Evolutionary conservation across 768 basidiomycete species (phyloP).

Genomic region (Tylopilus intermedius): DNA sequence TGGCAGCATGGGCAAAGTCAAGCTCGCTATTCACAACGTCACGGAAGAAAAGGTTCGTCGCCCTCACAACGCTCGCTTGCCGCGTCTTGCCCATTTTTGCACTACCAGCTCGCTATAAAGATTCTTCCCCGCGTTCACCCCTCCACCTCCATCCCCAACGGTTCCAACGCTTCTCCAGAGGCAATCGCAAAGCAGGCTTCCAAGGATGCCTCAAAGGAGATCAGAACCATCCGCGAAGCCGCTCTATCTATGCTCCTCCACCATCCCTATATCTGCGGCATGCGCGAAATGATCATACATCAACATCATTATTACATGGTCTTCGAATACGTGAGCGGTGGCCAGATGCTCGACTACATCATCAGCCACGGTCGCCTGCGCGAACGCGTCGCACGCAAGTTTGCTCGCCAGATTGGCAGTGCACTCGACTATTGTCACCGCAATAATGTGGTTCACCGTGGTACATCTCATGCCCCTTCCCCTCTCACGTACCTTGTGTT

Average conservation of each 20-base stretch:
- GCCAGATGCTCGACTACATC: slow-evolving; percentile 99
- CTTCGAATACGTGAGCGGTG: slow-evolving; percentile 97
- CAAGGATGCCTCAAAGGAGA: slow-evolving; percentile 94
- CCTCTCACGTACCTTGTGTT: slow-evolving; percentile 3
- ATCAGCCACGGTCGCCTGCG: slow-evolving; percentile 95
- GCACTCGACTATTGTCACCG: slow-evolving; percentile 96
- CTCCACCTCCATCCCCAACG: slow-evolving; percentile 46
- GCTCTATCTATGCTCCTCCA: slow-evolving; percentile 92
- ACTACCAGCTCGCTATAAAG: slow-evolving; percentile 87
- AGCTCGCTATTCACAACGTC: slow-evolving; percentile 83
- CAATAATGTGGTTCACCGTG: slow-evolving; percentile 96
- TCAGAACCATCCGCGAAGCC: slow-evolving; percentile 92
- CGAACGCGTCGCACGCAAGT: slow-evolving; percentile 94
- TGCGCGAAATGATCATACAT: slow-evolving; percentile 98
- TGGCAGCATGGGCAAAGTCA: slow-evolving; percentile 99
- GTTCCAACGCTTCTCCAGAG: slow-evolving; percentile 44
- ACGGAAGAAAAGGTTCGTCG: slow-evolving; percentile 86
- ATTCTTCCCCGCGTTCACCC: slow-evolving; percentile 87
- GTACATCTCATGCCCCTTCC: slow-evolving; percentile 32
- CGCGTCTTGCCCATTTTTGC: slow-evolving; percentile 9
- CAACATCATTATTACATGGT: slow-evolving; percentile 99
- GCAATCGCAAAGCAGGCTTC: slow-evolving; percentile 72
- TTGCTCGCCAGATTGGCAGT: slow-evolving; percentile 94
- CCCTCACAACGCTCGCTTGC: neutral
- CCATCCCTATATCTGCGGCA: slow-evolving; percentile 98